These are phyloP conservation scores for Dovyalis caffra DNA, from an alignment of 345 rosid genomes.

Conservation along the genomic window DNA sequence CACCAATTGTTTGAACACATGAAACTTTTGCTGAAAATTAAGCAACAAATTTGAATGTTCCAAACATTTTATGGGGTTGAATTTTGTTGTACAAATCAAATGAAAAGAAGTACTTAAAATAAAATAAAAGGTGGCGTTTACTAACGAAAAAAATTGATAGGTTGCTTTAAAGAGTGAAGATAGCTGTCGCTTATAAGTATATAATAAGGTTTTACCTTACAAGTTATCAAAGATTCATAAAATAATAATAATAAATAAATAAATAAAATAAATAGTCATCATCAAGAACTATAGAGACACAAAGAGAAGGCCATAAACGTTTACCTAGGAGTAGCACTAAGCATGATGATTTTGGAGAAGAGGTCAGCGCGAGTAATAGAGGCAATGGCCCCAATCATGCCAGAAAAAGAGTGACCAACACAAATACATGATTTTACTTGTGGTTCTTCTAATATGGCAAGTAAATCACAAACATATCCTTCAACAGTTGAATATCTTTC, in stretches of 20 bases:
- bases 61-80: too few relatives aligned
- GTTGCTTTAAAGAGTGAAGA: too few relatives aligned
- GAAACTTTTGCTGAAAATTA: too few relatives aligned
- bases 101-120: neutral
- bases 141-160: too few relatives aligned
- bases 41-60: too few relatives aligned
- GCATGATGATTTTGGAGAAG: slow-evolving; percentile 14
- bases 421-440: slow-evolving; percentile 7
- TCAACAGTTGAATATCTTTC: slow-evolving; percentile 10
- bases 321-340: slow-evolving; percentile 9
- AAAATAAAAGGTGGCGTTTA: too few relatives aligned
- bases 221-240: too few relatives aligned
- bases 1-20: too few relatives aligned
- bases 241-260: too few relatives aligned
- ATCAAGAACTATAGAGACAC: neutral
- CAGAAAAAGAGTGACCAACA: neutral
- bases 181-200: too few relatives aligned
- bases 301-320: neutral
- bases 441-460: slow-evolving; percentile 11
- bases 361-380: slow-evolving; percentile 15
- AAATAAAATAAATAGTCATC: too few relatives aligned
- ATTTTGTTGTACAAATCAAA: neutral
- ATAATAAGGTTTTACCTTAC: too few relatives aligned
- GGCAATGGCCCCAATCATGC: slow-evolving; percentile 16
- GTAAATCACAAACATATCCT: slow-evolving; percentile 12